These are phyloP conservation scores for Stemphylium vesicarium DNA, from an alignment of 2,329 filamentous ascomycete genomes.

Conservation along the genomic window DNA sequence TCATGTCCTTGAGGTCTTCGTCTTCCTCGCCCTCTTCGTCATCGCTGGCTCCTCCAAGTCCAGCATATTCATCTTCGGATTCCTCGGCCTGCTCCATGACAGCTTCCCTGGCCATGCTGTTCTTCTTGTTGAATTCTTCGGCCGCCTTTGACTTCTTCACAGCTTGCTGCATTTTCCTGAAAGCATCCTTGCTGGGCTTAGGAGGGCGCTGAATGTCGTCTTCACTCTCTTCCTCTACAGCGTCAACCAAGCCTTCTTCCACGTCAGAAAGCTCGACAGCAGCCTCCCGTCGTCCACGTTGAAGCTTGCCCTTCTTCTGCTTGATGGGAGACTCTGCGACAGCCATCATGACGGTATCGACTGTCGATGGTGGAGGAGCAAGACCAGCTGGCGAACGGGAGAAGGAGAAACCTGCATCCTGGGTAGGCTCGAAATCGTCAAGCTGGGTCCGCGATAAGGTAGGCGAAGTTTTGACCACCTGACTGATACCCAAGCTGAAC, in stretches of 20 bases:
- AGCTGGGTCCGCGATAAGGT: slow-evolving; percentile 62
- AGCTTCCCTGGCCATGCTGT: slow-evolving; percentile 82
- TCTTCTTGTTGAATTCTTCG: slow-evolving; percentile 77
- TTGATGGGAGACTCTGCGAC: slow-evolving; percentile 70
- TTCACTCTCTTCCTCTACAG: slow-evolving; percentile 28
- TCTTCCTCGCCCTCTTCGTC: slow-evolving; percentile 81
- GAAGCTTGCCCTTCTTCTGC: slow-evolving; percentile 65
- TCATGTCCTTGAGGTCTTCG: slow-evolving; percentile 81
- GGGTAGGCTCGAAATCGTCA: slow-evolving; percentile 77
- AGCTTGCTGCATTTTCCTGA: slow-evolving; percentile 73
- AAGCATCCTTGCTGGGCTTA: slow-evolving; percentile 61
- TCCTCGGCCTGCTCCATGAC: slow-evolving; percentile 94
- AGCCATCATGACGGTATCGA: slow-evolving; percentile 69
- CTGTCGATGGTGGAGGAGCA: slow-evolving; percentile 69
- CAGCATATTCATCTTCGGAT: slow-evolving; percentile 97
- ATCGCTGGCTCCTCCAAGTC: slow-evolving; percentile 86
- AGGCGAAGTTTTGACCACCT: slow-evolving; percentile 43
- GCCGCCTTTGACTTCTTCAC: slow-evolving; percentile 59
- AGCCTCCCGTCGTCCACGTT: slow-evolving; percentile 51
- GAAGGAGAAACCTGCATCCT: slow-evolving; percentile 78
- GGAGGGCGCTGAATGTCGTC: slow-evolving; percentile 41
- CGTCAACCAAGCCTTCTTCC: slow-evolving; percentile 47
- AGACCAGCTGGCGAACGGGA: slow-evolving; percentile 71
- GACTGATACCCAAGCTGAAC: slow-evolving; percentile 45
- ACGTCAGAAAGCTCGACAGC: slow-evolving; percentile 54